Evolutionary conservation across 2,329 filamentous ascomycete species (phyloP).

Genomic region (Colletotrichum zoysiae): DNA sequence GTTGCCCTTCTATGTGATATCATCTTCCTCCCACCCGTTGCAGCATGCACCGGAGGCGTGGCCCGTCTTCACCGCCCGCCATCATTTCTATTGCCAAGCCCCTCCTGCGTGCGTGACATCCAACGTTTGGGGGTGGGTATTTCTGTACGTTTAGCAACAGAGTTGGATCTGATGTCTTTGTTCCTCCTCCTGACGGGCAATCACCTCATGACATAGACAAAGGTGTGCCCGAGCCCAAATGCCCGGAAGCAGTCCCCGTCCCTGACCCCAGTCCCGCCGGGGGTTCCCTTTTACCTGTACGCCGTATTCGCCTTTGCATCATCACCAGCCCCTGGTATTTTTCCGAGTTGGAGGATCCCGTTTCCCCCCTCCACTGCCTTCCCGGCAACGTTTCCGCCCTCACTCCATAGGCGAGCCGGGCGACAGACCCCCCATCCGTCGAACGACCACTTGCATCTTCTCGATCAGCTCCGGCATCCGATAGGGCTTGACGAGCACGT

Average conservation of each 20-base stretch:
- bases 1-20: neutral
- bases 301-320: conserved; percentile 27
- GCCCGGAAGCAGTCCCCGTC: conserved; percentile 23
- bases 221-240: conserved; percentile 10
- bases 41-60: neutral
- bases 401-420: conserved; percentile 30
- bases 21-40: neutral
- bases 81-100: conserved; percentile 19
- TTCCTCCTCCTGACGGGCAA: conserved; percentile 6
- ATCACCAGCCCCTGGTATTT: conserved; percentile 30
- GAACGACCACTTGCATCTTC: conserved; percentile 67
- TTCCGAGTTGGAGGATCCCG: conserved; percentile 11
- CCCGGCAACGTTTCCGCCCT: neutral
- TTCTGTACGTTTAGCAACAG: conserved; percentile 14
- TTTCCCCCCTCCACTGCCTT: neutral
- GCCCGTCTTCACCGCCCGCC: neutral
- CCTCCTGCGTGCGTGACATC: conserved; percentile 20
- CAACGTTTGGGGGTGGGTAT: conserved; percentile 8
- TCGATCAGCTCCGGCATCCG: conserved; percentile 71
- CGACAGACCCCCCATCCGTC: conserved; percentile 45
- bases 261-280: conserved; percentile 37
- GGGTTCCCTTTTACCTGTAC: conserved; percentile 29
- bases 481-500: conserved; percentile 80
- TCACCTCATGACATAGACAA: conserved; percentile 17
- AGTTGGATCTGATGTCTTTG: conserved; percentile 27